Percentiles rank a stretch among this genome's conserved stretches.
Conservation (phyloP, 352 stramenopile genomes). For the Phytophthora brassicae region DNA sequence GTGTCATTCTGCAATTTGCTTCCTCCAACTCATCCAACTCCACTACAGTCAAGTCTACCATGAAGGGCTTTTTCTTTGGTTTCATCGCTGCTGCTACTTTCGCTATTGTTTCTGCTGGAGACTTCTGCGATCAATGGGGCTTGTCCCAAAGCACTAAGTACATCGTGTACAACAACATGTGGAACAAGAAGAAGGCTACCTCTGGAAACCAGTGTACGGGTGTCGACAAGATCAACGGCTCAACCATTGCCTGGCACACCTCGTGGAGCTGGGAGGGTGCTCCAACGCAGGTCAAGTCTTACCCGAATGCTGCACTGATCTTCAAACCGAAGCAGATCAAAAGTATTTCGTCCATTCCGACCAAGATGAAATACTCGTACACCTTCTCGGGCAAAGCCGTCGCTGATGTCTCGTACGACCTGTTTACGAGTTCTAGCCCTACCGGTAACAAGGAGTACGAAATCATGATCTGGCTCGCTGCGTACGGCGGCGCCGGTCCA, state of each 20-base stretch:
- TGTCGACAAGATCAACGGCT: constrained; percentile 36
- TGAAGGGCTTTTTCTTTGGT: constrained; percentile 26
- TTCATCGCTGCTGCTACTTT: constrained; percentile 17
- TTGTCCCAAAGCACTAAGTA: constrained; percentile 32
- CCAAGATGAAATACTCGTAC: constrained; percentile 34
- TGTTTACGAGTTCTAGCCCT: constrained; percentile 33
- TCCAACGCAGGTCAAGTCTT: constrained; percentile 42
- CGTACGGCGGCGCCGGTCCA: constrained; percentile 25
- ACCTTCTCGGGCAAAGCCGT: constrained; percentile 29
- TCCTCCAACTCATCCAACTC: neutral
- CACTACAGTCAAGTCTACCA: neutral
- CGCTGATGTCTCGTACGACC: constrained; percentile 34
- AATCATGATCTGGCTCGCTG: constrained; percentile 42
- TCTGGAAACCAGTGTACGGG: constrained; percentile 50
- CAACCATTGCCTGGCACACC: constrained; percentile 43
- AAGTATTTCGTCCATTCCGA: constrained; percentile 32
- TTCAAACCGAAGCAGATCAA: constrained; percentile 33
- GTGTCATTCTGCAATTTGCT: constrained; percentile 21
- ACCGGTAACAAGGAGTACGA: constrained; percentile 34
- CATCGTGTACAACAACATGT: constrained; percentile 59
- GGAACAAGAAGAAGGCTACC: constrained; percentile 33
- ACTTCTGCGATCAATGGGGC: constrained; percentile 42
- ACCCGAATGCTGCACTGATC: constrained; percentile 39
- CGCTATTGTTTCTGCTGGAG: constrained; percentile 14
- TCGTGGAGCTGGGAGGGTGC: constrained; percentile 36